Percentiles rank a stretch among this genome's conserved stretches.
Evolutionary conservation across 1,284 basidiomycete species (phyloP).

Genomic region (Sporisorium reilianum): DNA sequence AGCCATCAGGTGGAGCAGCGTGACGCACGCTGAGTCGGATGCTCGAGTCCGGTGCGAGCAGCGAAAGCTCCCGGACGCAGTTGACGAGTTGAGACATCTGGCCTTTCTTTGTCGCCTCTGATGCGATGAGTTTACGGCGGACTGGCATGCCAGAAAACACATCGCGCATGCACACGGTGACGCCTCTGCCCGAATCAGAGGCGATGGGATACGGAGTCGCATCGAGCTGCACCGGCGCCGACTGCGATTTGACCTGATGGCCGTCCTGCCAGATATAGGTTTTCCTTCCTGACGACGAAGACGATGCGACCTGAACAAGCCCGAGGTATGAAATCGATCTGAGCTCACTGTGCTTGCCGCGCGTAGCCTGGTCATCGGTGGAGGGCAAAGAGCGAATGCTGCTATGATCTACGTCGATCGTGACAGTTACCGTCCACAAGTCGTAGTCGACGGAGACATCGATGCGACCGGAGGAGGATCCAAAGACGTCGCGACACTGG

Average conservation of each 20-base stretch:
- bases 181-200: conserved; percentile 1
- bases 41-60: conserved; percentile 9
- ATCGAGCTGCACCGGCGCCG: background rate
- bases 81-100: conserved; percentile 9
- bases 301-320: conserved; percentile 11
- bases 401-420: conserved; percentile 11
- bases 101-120: conserved; percentile 11
- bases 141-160: conserved; percentile 28
- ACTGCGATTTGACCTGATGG: background rate
- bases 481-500: background rate
- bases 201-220: background rate
- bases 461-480: conserved; percentile 4
- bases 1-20: conserved; percentile 9
- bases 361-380: background rate
- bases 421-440: conserved; percentile 23
- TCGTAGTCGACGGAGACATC: conserved; percentile 22
- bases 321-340: conserved; percentile 20
- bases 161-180: conserved; percentile 16
- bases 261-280: conserved; percentile 22
- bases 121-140: conserved; percentile 22
- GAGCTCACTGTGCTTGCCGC: conserved; percentile 7
- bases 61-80: conserved; percentile 22
- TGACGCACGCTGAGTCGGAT: conserved; percentile 13
- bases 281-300: conserved; percentile 1
- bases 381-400: conserved; percentile 8